Base-by-base conservation (phyloP, 257 asterid species). In the Nicotiana sylvestris region DNA sequence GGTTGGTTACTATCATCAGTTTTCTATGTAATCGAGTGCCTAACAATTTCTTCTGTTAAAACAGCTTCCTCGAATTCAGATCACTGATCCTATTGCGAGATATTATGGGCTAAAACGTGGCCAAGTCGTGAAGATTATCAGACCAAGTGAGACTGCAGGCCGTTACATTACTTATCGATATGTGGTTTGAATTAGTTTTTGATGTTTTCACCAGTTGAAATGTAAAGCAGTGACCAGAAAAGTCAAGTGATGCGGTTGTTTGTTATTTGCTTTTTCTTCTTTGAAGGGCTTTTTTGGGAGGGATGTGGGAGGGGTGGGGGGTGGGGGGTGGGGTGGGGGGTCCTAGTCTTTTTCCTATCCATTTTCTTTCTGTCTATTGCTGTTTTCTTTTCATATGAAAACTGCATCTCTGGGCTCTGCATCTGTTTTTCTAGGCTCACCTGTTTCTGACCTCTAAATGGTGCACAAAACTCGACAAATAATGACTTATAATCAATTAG, bases 101-200 rank as follows among this genome's bases (percentile, higher is more conserved):
- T 94, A 93, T 74, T 94, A 94, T 10, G 97, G 97, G 13, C 89
- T 94, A 29, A 93, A 88, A 85, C 92, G 97, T 4, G 93, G 94
- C n/a, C 95, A 94, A 43, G 97, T 93, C 9, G 95, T 92, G 74
- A 94, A 91, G 84, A 92, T 94, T 18, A 93, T 84, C 81, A 91
- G 99, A 35, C 94, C 99, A 13, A 95, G 99, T 87, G 98, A 95
- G 89, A 95, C 97, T 69, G 98, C 98, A 49, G 98, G 99, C 6
- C 90, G 91, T 16, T 93, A 95, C 57, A 88, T 95, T 82, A 95
- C 99, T n/a, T 95, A 95, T 58, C 86, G 98, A 60, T 93, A 64
- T 65, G 97, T 92, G 8, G 91, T 91, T 10, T 94, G 92, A 93
- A 72, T 58, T 46, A 12, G 79, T 46, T 72, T 69, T 25, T 72